Evolutionary conservation across 495 filamentous ascomycete species (phyloP).

Genomic region (Aspergillus ellipticus): DNA sequence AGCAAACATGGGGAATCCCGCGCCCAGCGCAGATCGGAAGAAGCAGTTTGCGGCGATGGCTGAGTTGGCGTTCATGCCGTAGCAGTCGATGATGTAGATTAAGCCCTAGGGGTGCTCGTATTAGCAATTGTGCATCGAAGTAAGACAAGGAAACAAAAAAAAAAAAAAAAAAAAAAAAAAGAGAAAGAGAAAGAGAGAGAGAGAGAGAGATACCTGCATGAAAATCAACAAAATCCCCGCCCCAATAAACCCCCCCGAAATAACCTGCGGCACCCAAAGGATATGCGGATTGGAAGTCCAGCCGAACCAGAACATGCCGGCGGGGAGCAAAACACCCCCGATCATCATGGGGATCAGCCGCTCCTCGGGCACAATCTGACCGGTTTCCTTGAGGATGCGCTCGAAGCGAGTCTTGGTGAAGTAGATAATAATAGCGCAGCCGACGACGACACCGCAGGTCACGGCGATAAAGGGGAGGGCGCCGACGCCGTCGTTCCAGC

Average conservation of each 20-base stretch:
- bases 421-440: conserved; percentile 44
- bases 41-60: conserved; percentile 50
- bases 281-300: conserved; percentile 44
- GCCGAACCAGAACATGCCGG: conserved; percentile 54
- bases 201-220: conserved; percentile 15
- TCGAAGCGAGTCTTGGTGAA: conserved; percentile 37
- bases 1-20: conserved; percentile 58
- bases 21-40: conserved; percentile 37
- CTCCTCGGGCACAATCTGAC: conserved; percentile 41
- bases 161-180: no score
- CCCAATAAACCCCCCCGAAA: conserved; percentile 37
- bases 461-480: conserved; percentile 53
- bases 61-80: conserved; percentile 42
- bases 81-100: conserved; percentile 55
- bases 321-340: conserved; percentile 46
- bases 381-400: conserved; percentile 16
- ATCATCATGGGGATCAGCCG: conserved; percentile 50
- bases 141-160: no score
- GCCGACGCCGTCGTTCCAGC: conserved; percentile 40
- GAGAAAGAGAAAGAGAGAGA: neutral
- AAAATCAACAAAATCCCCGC: conserved; percentile 44
- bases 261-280: conserved; percentile 32
- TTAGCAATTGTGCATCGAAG: no score
- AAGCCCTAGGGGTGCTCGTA: no score
- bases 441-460: conserved; percentile 46